Evolutionary conservation across 805 yeast genomes (phyloP).

Genomic region (Komagataella phaffii): DNA sequence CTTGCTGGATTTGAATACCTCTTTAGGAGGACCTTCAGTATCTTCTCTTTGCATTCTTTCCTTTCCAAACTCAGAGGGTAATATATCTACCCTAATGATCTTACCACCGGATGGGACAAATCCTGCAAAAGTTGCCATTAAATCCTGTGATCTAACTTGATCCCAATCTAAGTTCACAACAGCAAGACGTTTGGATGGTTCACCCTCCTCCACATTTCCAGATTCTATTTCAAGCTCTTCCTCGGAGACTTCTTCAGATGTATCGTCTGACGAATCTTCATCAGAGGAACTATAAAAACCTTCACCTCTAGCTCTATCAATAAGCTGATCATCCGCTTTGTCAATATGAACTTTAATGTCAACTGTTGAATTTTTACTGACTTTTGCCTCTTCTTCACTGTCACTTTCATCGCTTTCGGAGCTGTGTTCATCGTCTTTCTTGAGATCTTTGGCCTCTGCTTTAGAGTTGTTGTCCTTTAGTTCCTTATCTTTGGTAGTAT

Average conservation of each 20-base stretch:
- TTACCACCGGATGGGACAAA: conserved; percentile 70
- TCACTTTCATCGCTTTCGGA: conserved; percentile 9
- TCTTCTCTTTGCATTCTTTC: conserved; percentile 85
- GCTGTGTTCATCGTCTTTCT: conserved; percentile 3
- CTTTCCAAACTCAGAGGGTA: conserved; percentile 88
- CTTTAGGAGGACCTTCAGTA: conserved; percentile 83
- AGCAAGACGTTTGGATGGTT: conserved; percentile 72
- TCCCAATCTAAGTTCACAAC: conserved; percentile 98
- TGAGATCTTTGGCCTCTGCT: conserved; percentile 2
- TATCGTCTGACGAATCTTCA: conserved; percentile 29
- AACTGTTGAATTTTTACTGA: not conserved
- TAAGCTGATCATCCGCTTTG: conserved; percentile 6
- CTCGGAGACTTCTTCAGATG: conserved; percentile 27
- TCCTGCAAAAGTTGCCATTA: conserved; percentile 78
- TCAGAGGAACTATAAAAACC: conserved; percentile 26
- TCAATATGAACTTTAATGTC: conserved; percentile 3
- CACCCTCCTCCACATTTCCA: conserved; percentile 69
- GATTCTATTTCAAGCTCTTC: conserved; percentile 43
- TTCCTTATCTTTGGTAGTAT: conserved; percentile 21
- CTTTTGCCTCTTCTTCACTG: conserved; percentile 17
- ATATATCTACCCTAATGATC: conserved; percentile 41
- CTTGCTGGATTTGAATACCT: conserved; percentile 45
- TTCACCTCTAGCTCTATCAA: conserved; percentile 62
- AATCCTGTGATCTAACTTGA: conserved; percentile 72
- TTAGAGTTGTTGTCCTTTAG: conserved; percentile 4